Base-by-base conservation (phyloP, 495 filamentous ascomycete genomes). In the Beverwykella pulmonaria region DNA sequence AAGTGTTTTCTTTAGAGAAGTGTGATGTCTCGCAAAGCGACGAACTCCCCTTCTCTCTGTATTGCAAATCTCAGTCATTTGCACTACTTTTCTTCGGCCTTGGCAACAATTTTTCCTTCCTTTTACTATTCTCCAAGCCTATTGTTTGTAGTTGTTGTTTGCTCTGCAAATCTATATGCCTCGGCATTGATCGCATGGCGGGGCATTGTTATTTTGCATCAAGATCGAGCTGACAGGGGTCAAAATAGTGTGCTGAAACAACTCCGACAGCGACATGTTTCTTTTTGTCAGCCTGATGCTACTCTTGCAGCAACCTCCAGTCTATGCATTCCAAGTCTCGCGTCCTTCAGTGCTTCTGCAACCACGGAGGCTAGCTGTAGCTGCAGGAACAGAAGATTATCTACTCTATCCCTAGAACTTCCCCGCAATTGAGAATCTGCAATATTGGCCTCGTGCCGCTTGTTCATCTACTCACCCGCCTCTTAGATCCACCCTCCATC, bases 331-430 rank as follows among this genome's bases (percentile, higher is more conserved):
- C 15, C 39, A 2, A 44, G 15, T n/a, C 39, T 44, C 39, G 15
- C 15, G 17, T n/a, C 5, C 8, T 44, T n/a, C n/a, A n/a, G 2
- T 44, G 8, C 39, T 15, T n/a, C 48, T 52, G 48, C 19, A 52
- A 52, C 5, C 17, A 52, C 48, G 22, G 48, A 52, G 48, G 23
- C 48, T 52, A 52, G 22, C 48, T 52, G 19, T 52, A 52, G 22
- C 4, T n/a, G 48, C 48, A 23, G 22, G 26, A 29, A 29, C 19
- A 52, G 39, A 52, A 52, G 48, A 52, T 4, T 10, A 4, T 6
- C 20, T 52, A 52, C 48, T 29, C 20, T 23, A 15, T 22, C 19
- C 17, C 9, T 12, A 25, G 26, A 22, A 6, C 19, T 52, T 52
- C 48, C 48, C 48, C 48, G 48, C 48, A 52, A 7, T 29, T 25